Conservation (phyloP, 2,329 filamentous ascomycete species). For the Trichophyton simii region DNA sequence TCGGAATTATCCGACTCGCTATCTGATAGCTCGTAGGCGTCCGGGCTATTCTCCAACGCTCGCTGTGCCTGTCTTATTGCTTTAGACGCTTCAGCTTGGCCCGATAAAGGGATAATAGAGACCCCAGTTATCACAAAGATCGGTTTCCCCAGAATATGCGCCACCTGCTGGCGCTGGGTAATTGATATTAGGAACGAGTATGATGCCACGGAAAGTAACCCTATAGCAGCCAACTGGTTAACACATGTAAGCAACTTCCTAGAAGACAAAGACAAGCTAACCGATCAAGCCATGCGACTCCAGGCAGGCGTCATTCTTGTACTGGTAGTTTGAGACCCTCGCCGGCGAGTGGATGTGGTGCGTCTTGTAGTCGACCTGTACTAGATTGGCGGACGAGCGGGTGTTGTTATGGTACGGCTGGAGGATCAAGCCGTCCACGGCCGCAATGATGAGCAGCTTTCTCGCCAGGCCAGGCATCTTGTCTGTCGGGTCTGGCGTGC, state of each 20-base stretch:
- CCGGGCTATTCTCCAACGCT: constrained; percentile 24
- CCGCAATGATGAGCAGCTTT: constrained; percentile 68
- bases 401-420: constrained; percentile 50
- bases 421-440: constrained; percentile 69
- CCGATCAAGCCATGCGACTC: constrained; percentile 46
- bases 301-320: constrained; percentile 28
- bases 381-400: constrained; percentile 17
- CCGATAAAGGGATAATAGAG: constrained; percentile 75
- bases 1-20: constrained; percentile 12
- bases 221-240: constrained; percentile 35
- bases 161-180: constrained; percentile 73
- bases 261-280: constrained; percentile 22
- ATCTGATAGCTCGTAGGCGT: constrained; percentile 19
- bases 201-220: constrained; percentile 69
- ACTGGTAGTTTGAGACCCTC: constrained; percentile 19
- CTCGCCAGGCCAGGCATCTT: constrained; percentile 64
- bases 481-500: background rate
- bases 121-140: constrained; percentile 84
- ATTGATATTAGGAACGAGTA: constrained; percentile 79
- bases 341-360: constrained; percentile 40
- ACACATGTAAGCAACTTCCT: background rate
- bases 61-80: constrained; percentile 43
- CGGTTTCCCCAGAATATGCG: constrained; percentile 67
- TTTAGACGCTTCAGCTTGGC: constrained; percentile 57
- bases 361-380: constrained; percentile 59